Evolutionary conservation across 2,329 filamentous ascomycete species (phyloP), one percentile per base, ranked within the genome.

Genomic region (Penicillium brevicompactum): DNA sequence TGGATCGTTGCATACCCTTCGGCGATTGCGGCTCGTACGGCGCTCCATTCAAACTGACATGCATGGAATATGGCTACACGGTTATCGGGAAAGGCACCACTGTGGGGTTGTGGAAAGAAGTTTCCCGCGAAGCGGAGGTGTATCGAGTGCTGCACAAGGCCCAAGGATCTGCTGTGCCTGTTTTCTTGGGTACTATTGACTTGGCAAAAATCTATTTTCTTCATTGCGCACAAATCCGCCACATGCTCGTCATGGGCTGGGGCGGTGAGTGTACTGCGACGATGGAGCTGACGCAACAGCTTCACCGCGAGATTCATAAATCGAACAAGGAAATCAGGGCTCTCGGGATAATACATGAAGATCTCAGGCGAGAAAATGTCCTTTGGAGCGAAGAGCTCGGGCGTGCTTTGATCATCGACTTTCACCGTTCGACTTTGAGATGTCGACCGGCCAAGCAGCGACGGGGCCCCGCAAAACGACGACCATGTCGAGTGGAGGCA

Each of bases 21-120:
- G 32, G 32, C 10, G 32, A 9, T 7, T 66, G 61, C 49, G 66
- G 68, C 8, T 72, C n/a, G n/a, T n/a, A n/a, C n/a, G n/a, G n/a
- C n/a, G n/a, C n/a, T n/a, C n/a, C n/a, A n/a, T n/a, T n/a, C 55
- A 71, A 70, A 51, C 49, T 72, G 22, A 64, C 64, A 11, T 69
- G 56, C 52, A 30, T 34, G 5, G 14, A 22, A 45, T 66, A 69
- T 49, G 64, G 68, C 4, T 69, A 68, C 38, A 67, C 59, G 5
- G 47, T 66, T 7, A 24, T 73, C 37, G 69, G 67, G 13, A 74
- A 74, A 58, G 67, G 67, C 18, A 73, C 69, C 1, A 72, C 37
- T 40, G n/a, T n/a, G n/a, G 37, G 37, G 14, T 18, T n/a, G n/a
- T n/a, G n/a, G n/a, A n/a, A n/a, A n/a, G n/a, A n/a, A n/a, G n/a